Percentiles rank a stretch among this genome's conserved stretches.
Conservation (phyloP, 148 eudicot genomes). For the Camellia sinensis region DNA sequence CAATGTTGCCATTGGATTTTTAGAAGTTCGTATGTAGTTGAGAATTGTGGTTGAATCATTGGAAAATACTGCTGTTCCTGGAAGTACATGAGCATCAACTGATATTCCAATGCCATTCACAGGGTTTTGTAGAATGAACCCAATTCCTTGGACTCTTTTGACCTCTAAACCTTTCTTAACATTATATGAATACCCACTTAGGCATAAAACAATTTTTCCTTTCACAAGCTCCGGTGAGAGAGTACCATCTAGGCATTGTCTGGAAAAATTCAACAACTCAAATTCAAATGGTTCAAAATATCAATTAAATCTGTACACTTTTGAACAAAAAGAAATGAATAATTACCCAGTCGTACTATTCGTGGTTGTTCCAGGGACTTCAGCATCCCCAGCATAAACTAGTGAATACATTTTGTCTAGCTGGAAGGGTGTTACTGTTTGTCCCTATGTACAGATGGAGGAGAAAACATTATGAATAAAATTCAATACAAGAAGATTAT, state of each 20-base stretch:
- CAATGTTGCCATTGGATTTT: conserved; percentile 8
- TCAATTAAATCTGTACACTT: neutral
- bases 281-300: neutral
- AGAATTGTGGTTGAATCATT: conserved; percentile 7
- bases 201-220: conserved; percentile 20
- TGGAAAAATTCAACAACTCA: neutral
- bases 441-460: conserved; percentile 3
- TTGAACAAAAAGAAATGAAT: neutral
- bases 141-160: conserved; percentile 12
- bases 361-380: neutral
- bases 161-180: conserved; percentile 10
- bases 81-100: conserved; percentile 18
- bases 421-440: conserved; percentile 10
- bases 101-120: neutral
- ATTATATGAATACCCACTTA: neutral
- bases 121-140: conserved; percentile 1
- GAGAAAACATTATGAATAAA: neutral
- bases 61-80: conserved; percentile 10
- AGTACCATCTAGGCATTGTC: conserved; percentile 2
- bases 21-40: neutral
- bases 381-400: conserved; percentile 18
- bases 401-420: neutral
- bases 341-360: neutral
- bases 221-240: neutral
- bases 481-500: too few species aligned